These are phyloP conservation scores for Termitomyces titanicus DNA, from an alignment of 768 basidiomycete genomes.

Conservation along the genomic window DNA sequence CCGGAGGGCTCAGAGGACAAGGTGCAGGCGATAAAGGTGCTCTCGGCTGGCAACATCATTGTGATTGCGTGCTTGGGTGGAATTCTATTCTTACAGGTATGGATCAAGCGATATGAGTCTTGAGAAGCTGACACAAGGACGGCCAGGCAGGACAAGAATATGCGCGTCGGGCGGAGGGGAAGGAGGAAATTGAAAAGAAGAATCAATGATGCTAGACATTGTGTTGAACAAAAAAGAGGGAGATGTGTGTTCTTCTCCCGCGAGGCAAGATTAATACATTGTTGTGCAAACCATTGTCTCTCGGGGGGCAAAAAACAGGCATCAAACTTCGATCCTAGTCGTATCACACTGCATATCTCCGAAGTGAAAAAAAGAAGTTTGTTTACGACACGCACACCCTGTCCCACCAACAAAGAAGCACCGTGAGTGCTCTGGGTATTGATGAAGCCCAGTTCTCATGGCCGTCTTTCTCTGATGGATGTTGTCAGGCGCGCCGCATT, in stretches of 20 bases:
- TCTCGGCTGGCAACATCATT: slow-evolving; percentile 86
- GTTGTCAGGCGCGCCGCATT: background rate
- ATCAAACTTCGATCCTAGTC: background rate
- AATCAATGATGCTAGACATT: slow-evolving; percentile 24
- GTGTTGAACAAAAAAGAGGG: no score
- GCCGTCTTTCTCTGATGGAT: background rate
- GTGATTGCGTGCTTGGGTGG: slow-evolving; percentile 65
- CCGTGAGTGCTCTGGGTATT: slow-evolving; percentile 1
- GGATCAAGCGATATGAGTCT: slow-evolving; percentile 17
- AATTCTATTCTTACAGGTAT: slow-evolving; percentile 70
- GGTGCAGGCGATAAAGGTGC: slow-evolving; percentile 73
- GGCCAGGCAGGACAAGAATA: slow-evolving; percentile 82
- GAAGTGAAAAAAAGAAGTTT: background rate
- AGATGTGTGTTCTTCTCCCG: background rate
- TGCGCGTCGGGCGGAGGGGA: slow-evolving; percentile 59
- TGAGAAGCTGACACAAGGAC: slow-evolving; percentile 4
- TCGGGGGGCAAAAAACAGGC: background rate
- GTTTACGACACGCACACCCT: background rate
- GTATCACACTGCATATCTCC: slow-evolving; percentile 1
- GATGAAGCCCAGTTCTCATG: background rate
- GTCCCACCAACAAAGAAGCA: slow-evolving; percentile 7
- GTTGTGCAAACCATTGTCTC: background rate
- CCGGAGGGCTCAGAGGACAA: slow-evolving; percentile 52
- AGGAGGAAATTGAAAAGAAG: slow-evolving; percentile 31
- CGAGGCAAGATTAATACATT: background rate